These are phyloP conservation scores for Pythium rhizo-oryzae DNA, from an alignment of 352 stramenopile genomes.

Conservation along the genomic window DNA sequence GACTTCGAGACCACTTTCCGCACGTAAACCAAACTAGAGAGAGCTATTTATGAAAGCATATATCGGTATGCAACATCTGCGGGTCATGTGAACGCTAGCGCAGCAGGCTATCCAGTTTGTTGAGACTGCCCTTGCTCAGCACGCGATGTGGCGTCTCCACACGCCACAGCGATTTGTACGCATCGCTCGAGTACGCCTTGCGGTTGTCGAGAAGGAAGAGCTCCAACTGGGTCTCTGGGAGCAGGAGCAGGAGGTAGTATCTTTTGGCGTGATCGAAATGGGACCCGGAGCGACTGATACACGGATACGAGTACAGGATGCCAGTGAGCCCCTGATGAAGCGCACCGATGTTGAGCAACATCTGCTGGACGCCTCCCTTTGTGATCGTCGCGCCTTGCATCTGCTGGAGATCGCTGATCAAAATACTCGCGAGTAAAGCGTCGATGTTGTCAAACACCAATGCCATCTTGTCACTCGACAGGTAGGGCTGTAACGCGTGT, in stretches of 20 bases:
- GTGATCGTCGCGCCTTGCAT: conserved; percentile 67
- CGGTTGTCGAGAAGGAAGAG: conserved; percentile 80
- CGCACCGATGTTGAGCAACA: conserved; percentile 77
- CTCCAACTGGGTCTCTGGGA: conserved; percentile 78
- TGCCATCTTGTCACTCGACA: conserved; percentile 75
- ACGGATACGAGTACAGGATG: conserved; percentile 73
- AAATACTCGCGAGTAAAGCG: conserved; percentile 53
- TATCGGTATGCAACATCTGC: not conserved
- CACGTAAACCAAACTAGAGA: conserved; percentile 28
- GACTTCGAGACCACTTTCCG: conserved; percentile 53
- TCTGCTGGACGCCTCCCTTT: conserved; percentile 74
- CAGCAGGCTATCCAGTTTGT: conserved; percentile 84
- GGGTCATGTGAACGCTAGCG: conserved; percentile 33
- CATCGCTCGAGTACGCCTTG: conserved; percentile 55
- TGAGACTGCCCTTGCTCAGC: conserved; percentile 73
- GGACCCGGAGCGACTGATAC: conserved; percentile 45
- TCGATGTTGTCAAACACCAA: conserved; percentile 78
- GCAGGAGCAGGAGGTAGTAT: conserved; percentile 73
- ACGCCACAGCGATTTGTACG: conserved; percentile 76
- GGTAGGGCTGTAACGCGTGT: conserved; percentile 71
- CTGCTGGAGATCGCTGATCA: conserved; percentile 69
- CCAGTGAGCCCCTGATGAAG: conserved; percentile 77
- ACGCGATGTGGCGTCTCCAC: conserved; percentile 75
- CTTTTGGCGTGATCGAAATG: conserved; percentile 81
- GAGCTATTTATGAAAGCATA: not conserved